Conservation (phyloP, 805 yeast species). For the Saturnispora dispora region DNA sequence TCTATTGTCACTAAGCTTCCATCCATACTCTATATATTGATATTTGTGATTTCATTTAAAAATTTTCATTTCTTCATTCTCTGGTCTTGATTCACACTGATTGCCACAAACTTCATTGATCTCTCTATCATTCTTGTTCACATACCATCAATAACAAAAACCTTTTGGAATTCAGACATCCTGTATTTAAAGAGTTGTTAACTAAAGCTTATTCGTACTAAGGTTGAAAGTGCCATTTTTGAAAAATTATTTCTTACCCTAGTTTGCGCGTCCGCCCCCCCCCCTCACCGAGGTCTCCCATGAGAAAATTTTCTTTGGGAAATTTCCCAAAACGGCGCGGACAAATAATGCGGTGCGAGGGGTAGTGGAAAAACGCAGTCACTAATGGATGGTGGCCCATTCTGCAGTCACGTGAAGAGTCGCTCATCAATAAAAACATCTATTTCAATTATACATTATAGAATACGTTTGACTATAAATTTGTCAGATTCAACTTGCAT, state of each 20-base stretch:
- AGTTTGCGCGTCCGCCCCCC: neutral
- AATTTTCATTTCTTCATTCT: too few species aligned
- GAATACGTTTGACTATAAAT: neutral
- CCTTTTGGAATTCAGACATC: constrained; percentile 90
- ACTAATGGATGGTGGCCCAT: neutral
- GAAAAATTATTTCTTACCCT: neutral
- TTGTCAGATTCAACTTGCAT: neutral
- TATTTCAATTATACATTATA: neutral
- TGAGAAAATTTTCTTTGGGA: neutral
- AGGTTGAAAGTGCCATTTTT: neutral
- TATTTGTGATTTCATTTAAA: neutral
- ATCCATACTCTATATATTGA: too few species aligned
- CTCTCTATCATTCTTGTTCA: constrained; percentile 12
- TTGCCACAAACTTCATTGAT: neutral
- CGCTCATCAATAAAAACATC: neutral
- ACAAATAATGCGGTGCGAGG: constrained; percentile 1
- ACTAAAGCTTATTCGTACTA: neutral
- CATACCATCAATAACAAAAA: constrained; percentile 95
- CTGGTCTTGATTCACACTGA: neutral
- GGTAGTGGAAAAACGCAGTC: neutral
- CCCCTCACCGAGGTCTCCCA: neutral
- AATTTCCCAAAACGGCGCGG: neutral
- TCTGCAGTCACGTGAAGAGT: neutral
- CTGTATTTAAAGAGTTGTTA: constrained; percentile 6
- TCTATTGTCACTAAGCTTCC: too few species aligned